Conservation (phyloP, 129 eudicot genomes). For the Gnaphalium uliginosum region DNA sequence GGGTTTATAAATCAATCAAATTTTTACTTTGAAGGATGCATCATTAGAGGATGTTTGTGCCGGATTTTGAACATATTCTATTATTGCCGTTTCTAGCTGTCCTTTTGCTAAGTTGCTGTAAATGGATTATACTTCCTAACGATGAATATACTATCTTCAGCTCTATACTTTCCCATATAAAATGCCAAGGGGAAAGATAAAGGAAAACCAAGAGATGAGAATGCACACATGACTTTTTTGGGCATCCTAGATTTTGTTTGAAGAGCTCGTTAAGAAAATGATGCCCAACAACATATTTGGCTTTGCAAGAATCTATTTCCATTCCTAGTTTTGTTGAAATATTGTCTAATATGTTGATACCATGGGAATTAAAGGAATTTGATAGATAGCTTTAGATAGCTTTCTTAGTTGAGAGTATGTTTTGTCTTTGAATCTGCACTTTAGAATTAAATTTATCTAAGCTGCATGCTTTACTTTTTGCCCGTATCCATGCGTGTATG, state of each 20-base stretch:
- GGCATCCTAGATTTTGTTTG: neutral
- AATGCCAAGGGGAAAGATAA: neutral
- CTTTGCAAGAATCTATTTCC: neutral
- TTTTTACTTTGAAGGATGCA: neutral
- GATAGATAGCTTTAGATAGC: neutral
- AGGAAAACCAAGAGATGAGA: neutral
- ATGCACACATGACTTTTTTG: neutral
- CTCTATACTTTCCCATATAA: neutral
- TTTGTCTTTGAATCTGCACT: neutral
- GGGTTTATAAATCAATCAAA: neutral
- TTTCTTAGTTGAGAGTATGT: neutral
- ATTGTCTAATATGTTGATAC: neutral
- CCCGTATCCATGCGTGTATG: neutral
- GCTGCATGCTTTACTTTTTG: neutral
- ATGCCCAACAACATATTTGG: neutral
- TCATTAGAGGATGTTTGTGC: neutral
- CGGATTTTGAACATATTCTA: neutral
- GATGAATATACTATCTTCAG: neutral
- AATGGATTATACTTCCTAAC: neutral
- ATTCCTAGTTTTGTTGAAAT: neutral
- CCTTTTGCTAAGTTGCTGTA: neutral
- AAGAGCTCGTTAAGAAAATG: neutral
- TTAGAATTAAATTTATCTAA: neutral
- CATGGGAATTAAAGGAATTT: neutral
- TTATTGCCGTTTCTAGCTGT: neutral